Base-by-base conservation (phyloP, 768 basidiomycete genomes). In the Lactarius sp. region DNA sequence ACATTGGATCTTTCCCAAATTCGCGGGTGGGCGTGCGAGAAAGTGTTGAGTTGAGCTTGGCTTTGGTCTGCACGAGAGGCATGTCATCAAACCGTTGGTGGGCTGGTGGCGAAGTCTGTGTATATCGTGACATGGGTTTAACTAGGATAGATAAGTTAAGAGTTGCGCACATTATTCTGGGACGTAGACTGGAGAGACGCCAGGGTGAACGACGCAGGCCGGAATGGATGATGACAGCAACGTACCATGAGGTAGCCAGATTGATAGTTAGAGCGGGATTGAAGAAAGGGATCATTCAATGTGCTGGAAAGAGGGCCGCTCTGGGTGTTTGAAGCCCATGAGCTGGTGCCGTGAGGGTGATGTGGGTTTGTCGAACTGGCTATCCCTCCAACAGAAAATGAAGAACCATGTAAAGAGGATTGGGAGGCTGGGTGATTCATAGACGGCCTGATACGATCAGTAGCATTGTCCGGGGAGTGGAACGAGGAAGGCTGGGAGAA, bases 1-100 rank as follows among this genome's bases (percentile, higher is more conserved):
- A 91, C 90, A 92, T 90, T 22, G 90, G 90, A 65, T 90, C 88
- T 76, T 88, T 84, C 2, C 90, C 90, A 75, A 90, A 91, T 64
- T 90, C 87, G 18, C 85, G 81, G 1, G 85, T 79, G 22, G 84
- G 78, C 13, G 84, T 82, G 60, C 86, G 80, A 20, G 86, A 79
- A 18, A 90, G 77, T 6, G 81, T 81, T 62, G 85, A 81, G 71
- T 86, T 91, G 76, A 90, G 80, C 71, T 92, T 90, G 27, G 89
- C 90, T 71, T 92, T 92, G 0, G 89, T 90, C 64, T 82, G 85
- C 16, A 92, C 85, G 13, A 88, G 78, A 4, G 90, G 89, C 50
- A 83, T 79, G 63, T 92, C 90, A 64, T 91, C 89, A 14, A 81
- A 78, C 34, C 87, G 82, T 71, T 86, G 85, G 60, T 77, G 81